These are phyloP conservation scores for Avicennia marina DNA, from an alignment of 257 asterid genomes.

Conservation along the genomic window DNA sequence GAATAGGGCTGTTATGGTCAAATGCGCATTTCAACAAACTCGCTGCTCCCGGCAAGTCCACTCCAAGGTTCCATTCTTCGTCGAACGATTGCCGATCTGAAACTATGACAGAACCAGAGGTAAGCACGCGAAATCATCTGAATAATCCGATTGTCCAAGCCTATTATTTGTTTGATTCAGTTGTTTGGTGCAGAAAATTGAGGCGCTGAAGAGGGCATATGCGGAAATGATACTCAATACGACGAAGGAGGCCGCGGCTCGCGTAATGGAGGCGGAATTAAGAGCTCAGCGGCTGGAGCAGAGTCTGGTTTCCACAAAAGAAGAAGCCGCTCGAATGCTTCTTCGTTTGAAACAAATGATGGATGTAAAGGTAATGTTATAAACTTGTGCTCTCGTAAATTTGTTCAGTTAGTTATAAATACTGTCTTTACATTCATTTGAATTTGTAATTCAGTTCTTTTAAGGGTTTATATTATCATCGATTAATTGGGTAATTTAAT, in stretches of 20 bases:
- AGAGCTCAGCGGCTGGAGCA: conserved; percentile 45
- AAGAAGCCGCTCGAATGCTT: conserved; percentile 54
- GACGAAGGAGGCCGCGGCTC: conserved; percentile 77
- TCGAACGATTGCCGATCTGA: no score
- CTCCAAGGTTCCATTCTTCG: no score
- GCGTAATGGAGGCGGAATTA: conserved; percentile 59
- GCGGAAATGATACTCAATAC: conserved; percentile 68
- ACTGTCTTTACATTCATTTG: background rate
- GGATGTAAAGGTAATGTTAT: conserved; percentile 43
- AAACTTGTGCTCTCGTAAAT: background rate
- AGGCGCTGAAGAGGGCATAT: conserved; percentile 57
- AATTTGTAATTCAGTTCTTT: no score
- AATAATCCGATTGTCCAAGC: no score
- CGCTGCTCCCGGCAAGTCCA: no score
- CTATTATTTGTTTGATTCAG: conserved; percentile 1
- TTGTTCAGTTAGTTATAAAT: background rate
- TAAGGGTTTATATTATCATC: no score
- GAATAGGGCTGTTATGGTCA: no score
- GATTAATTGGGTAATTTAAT: no score
- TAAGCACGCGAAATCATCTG: no score
- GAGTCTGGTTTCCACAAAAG: conserved; percentile 42
- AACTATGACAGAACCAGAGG: no score
- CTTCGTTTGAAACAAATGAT: conserved; percentile 56
- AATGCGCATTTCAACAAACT: no score
- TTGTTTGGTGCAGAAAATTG: conserved; percentile 33